A percentile compares a stretch with the other conserved stretches of the same genome.
Conservation (phyloP, 352 stramenopile species). For the Globisporangium lucens region DNA sequence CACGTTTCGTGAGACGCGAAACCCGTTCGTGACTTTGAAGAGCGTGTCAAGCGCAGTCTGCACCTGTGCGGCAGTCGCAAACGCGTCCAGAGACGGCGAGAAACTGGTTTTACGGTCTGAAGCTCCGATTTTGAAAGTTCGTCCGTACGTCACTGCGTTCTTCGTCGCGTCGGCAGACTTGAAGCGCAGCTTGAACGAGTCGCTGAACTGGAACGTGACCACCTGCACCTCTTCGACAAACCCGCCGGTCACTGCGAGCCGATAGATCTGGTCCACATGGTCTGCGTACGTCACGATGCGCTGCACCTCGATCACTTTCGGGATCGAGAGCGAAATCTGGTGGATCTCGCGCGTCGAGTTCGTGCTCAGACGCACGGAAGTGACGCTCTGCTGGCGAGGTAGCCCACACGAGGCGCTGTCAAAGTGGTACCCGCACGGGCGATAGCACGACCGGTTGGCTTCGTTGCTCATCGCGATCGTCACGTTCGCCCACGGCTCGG, state of each 20-base stretch:
- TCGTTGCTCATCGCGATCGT: slow-evolving; percentile 81
- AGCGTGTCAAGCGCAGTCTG: slow-evolving; percentile 40
- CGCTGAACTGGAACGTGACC: slow-evolving; percentile 48
- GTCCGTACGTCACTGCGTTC: slow-evolving; percentile 33
- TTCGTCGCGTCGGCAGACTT: slow-evolving; percentile 28
- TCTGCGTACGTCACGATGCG: slow-evolving; percentile 49
- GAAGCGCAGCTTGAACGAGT: slow-evolving; percentile 47
- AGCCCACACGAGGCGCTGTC: slow-evolving; percentile 49
- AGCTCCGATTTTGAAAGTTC: slow-evolving; percentile 37
- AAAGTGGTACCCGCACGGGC: slow-evolving; percentile 64
- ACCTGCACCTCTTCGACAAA: slow-evolving; percentile 43
- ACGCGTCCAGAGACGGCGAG: slow-evolving; percentile 41
- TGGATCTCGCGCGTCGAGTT: slow-evolving; percentile 70
- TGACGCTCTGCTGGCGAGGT: slow-evolving; percentile 68
- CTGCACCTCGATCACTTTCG: slow-evolving; percentile 61
- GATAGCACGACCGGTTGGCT: slow-evolving; percentile 56
- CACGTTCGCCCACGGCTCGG: slow-evolving; percentile 68
- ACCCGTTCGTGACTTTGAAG: slow-evolving; percentile 22
- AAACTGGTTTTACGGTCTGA: slow-evolving; percentile 13
- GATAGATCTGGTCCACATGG: slow-evolving; percentile 57
- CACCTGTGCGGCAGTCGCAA: slow-evolving; percentile 38
- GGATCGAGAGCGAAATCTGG: slow-evolving; percentile 42
- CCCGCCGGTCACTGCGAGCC: slow-evolving; percentile 39
- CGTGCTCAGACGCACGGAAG: slow-evolving; percentile 42
- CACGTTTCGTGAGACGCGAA: slow-evolving; percentile 35